phyloP scores from a whole-genome alignment of 129 eudicot species.

The Mikania micrantha region DNA sequence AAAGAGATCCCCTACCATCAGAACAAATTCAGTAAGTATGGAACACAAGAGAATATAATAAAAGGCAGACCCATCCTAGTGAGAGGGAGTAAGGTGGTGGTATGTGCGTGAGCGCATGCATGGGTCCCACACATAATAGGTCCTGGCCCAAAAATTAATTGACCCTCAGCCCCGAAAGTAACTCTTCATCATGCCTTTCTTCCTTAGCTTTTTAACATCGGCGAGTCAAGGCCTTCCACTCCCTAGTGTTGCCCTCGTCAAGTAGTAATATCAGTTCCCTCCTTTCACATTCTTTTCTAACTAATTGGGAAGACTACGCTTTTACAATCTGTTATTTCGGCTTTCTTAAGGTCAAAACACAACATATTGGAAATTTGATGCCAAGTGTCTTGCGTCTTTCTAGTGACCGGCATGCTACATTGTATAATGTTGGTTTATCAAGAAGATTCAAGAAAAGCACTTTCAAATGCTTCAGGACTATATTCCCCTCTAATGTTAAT shows the following conservation, averaged over 20 bases:
- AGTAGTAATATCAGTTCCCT: neutral
- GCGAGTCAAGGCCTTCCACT: neutral
- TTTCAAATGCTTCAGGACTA: neutral
- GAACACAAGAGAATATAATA: neutral
- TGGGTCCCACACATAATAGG: neutral
- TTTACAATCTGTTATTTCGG: neutral
- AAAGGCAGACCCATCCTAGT: neutral
- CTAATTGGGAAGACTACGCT: neutral
- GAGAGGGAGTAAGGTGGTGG: neutral
- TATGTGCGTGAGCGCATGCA: neutral
- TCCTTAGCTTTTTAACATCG: neutral
- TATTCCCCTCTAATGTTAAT: neutral
- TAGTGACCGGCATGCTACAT: too few relatives aligned
- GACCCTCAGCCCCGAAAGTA: neutral
- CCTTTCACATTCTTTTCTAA: neutral
- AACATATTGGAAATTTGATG: neutral
- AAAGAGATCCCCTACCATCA: neutral
- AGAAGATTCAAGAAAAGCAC: too few relatives aligned
- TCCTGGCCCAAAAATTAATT: neutral
- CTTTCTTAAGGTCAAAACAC: neutral
- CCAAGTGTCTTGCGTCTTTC: neutral
- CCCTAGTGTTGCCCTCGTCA: neutral
- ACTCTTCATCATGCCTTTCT: too few relatives aligned
- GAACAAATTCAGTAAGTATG: neutral
- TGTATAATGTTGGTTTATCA: too few relatives aligned